phyloP scores from a whole-genome alignment of 2,329 filamentous ascomycete species.

The Colletotrichum cereale region DNA sequence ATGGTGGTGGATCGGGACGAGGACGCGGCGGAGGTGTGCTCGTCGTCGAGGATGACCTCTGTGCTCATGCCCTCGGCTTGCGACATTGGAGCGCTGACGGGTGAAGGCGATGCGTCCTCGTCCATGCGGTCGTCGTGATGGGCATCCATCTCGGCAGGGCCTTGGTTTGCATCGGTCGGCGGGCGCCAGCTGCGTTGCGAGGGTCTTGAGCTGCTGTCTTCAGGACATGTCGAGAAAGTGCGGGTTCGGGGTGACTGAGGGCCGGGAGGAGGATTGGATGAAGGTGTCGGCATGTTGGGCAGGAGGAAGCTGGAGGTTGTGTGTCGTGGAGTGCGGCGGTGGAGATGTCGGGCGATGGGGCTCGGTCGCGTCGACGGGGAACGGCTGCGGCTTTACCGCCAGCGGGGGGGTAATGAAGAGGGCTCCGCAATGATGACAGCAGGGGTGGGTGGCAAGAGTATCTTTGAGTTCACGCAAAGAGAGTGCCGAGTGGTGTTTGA shows the following conservation, averaged over 20 bases:
- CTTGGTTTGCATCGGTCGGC: slow-evolving; percentile 26
- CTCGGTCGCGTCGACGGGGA: slow-evolving; percentile 40
- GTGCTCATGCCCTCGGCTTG: slow-evolving; percentile 33
- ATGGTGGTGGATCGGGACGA: slow-evolving; percentile 58
- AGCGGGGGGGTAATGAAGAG: slow-evolving; percentile 27
- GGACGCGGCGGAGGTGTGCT: slow-evolving; percentile 43
- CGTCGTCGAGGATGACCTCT: slow-evolving; percentile 43
- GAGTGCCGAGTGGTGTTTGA: slow-evolving; percentile 7
- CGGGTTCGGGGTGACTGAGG: slow-evolving; percentile 53
- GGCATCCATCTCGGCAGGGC: slow-evolving; percentile 44
- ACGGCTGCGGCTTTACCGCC: slow-evolving; percentile 39
- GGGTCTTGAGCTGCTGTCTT: slow-evolving; percentile 49
- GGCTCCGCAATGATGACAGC: slow-evolving; percentile 35
- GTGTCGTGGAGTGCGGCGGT: slow-evolving; percentile 29
- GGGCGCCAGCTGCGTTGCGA: slow-evolving; percentile 40
- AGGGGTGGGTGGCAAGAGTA: slow-evolving; percentile 22
- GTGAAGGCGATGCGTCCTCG: slow-evolving; percentile 46
- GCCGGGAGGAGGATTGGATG: slow-evolving; percentile 55
- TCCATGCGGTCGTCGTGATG: slow-evolving; percentile 44
- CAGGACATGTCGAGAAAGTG: slow-evolving; percentile 58
- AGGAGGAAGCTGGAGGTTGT: slow-evolving; percentile 18
- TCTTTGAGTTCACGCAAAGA: neutral
- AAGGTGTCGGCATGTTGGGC: slow-evolving; percentile 60
- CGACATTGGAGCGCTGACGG: slow-evolving; percentile 38
- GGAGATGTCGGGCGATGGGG: slow-evolving; percentile 37